Conservation (phyloP, 148 eudicot genomes). For the Pharnaceum exiguum region DNA sequence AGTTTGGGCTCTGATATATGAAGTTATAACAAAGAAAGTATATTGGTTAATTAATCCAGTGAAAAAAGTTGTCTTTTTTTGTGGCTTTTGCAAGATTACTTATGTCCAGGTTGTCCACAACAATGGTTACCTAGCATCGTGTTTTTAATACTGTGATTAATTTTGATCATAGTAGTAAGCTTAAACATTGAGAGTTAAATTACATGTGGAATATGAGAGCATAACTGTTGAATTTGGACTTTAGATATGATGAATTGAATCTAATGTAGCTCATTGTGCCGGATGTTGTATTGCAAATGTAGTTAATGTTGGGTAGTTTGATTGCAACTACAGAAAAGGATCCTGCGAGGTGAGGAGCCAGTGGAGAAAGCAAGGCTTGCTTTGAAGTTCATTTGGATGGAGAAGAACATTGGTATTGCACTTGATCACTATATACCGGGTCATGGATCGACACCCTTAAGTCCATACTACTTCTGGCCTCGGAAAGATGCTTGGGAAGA, state of each 20-base stretch:
- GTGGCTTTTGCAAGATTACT: too few species aligned
- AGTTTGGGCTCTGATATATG: too few species aligned
- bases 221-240: too few species aligned
- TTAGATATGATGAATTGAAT: background rate
- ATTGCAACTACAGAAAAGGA: slow-evolving; percentile 46
- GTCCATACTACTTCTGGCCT: slow-evolving; percentile 96
- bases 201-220: too few species aligned
- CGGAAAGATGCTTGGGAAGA: slow-evolving; percentile 99
- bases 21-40: too few species aligned
- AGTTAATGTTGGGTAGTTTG: slow-evolving; percentile 2
- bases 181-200: too few species aligned
- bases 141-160: too few species aligned
- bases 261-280: background rate
- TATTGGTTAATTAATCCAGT: too few species aligned
- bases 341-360: slow-evolving; percentile 65
- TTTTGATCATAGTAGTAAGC: too few species aligned
- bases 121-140: too few species aligned
- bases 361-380: slow-evolving; percentile 75
- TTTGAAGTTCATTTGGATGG: slow-evolving; percentile 94
- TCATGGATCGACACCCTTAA: slow-evolving; percentile 70
- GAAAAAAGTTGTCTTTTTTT: too few species aligned
- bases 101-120: too few species aligned
- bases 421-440: slow-evolving; percentile 82
- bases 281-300: background rate
- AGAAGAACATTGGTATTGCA: slow-evolving; percentile 85